Conservation (phyloP, 2,329 filamentous ascomycete species). For the Raffaelea arxii region DNA sequence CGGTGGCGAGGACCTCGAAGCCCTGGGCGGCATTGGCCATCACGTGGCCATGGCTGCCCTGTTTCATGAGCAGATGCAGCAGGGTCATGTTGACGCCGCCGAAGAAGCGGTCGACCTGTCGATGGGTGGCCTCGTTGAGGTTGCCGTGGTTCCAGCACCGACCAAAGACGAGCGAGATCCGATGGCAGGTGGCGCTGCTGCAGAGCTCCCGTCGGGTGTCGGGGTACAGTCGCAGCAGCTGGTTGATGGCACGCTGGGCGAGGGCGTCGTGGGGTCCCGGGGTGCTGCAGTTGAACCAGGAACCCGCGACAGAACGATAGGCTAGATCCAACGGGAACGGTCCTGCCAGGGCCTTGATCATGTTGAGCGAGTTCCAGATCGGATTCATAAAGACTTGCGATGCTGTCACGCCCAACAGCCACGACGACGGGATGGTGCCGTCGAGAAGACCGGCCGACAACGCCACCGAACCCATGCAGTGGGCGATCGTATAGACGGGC, state of each 20-base stretch:
- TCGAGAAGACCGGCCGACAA: conserved; percentile 49
- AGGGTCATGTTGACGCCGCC: conserved; percentile 52
- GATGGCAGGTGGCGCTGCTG: conserved; percentile 51
- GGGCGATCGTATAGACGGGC: conserved; percentile 47
- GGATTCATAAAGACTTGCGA: conserved; percentile 57
- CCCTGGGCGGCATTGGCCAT: conserved; percentile 38
- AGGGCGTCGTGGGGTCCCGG: conserved; percentile 33
- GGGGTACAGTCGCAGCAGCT: conserved; percentile 48
- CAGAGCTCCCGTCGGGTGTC: conserved; percentile 46
- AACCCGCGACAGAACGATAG: conserved; percentile 37
- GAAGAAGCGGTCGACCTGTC: conserved; percentile 51
- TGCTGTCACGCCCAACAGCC: conserved; percentile 48
- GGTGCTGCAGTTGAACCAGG: conserved; percentile 46
- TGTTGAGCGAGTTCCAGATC: conserved; percentile 45
- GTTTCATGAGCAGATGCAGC: conserved; percentile 45
- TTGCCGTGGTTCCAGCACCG: conserved; percentile 56
- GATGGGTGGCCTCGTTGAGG: conserved; percentile 56
- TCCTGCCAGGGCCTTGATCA: conserved; percentile 40
- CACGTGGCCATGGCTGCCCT: conserved; percentile 40
- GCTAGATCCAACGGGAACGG: conserved; percentile 39
- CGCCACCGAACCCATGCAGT: conserved; percentile 56
- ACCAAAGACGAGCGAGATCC: conserved; percentile 49
- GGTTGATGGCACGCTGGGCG: conserved; percentile 42
- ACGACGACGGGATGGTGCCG: conserved; percentile 45
- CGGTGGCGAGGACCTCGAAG: conserved; percentile 36